Evolutionary conservation across 768 basidiomycete species (phyloP).

Genomic region (Leccinum subtestaceum): DNA sequence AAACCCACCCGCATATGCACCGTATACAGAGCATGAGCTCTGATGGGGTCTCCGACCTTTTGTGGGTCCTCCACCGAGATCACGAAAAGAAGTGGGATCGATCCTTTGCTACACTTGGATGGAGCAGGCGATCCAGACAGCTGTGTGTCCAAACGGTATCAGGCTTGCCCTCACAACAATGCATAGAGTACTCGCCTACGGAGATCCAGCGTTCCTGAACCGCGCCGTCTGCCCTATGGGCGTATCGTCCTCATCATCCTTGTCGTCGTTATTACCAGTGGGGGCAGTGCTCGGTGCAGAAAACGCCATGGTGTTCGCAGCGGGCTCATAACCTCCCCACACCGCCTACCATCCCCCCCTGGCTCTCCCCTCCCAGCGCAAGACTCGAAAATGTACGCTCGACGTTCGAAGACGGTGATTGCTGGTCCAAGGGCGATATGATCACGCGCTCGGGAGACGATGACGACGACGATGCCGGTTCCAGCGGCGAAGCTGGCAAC

Average conservation of each 20-base stretch:
- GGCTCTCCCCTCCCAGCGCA: slow-evolving; percentile 45
- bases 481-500: slow-evolving; percentile 8
- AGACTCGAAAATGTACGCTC: slow-evolving; percentile 42
- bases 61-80: slow-evolving; percentile 97
- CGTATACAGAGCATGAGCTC: slow-evolving; percentile 94
- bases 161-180: background rate
- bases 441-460: slow-evolving; percentile 27
- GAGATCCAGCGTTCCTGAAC: slow-evolving; percentile 30
- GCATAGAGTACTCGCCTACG: slow-evolving; percentile 13
- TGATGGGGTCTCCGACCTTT: slow-evolving; percentile 93
- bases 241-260: slow-evolving; percentile 63
- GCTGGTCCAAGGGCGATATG: slow-evolving; percentile 31
- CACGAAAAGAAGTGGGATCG: slow-evolving; percentile 67
- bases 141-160: slow-evolving; percentile 8
- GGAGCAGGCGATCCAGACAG: slow-evolving; percentile 14
- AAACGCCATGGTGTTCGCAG: slow-evolving; percentile 13
- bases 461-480: slow-evolving; percentile 7
- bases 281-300: slow-evolving; percentile 24
- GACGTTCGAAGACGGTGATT: slow-evolving; percentile 16
- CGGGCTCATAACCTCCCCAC: slow-evolving; percentile 36
- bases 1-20: slow-evolving; percentile 77
- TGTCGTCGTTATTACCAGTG: slow-evolving; percentile 53
- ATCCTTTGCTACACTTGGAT: slow-evolving; percentile 36
- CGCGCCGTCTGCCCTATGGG: slow-evolving; percentile 52
- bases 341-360: slow-evolving; percentile 53